A percentile compares a stretch with the other conserved stretches of the same genome.
phyloP scores from a whole-genome alignment of 768 basidiomycete genomes.

The Holtermannia corniformis region DNA sequence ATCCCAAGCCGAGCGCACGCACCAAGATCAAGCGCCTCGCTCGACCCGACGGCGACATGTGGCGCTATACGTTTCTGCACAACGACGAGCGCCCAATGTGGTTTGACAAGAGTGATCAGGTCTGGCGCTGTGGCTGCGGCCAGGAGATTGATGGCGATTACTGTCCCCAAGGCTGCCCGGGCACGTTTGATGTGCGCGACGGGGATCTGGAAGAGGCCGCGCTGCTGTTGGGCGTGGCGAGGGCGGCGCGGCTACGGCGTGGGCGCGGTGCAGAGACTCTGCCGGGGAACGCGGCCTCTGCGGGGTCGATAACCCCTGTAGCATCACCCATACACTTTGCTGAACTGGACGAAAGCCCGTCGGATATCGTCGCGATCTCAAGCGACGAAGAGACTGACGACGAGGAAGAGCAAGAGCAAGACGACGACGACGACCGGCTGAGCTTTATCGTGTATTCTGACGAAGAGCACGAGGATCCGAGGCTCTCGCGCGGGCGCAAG shows the following conservation, averaged over 20 bases:
- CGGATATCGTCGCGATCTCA: too few relatives aligned
- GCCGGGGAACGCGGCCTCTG: too few relatives aligned
- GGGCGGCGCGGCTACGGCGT: too few relatives aligned
- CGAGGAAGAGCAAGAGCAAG: neutral
- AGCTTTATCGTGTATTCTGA: neutral
- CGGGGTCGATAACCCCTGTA: too few relatives aligned
- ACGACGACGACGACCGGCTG: neutral
- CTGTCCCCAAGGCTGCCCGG: neutral
- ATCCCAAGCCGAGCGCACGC: slow-evolving; percentile 8
- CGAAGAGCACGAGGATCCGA: neutral
- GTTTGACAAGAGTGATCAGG: slow-evolving; percentile 14
- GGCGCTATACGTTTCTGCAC: slow-evolving; percentile 23
- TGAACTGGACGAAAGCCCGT: too few relatives aligned
- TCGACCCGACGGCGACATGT: slow-evolving; percentile 13
- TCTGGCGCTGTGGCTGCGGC: slow-evolving; percentile 11
- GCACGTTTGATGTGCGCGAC: neutral
- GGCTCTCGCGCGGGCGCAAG: too few relatives aligned
- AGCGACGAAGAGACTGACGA: too few relatives aligned
- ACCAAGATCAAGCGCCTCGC: neutral
- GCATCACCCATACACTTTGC: too few relatives aligned
- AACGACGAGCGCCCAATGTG: slow-evolving; percentile 17
- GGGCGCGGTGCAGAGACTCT: too few relatives aligned
- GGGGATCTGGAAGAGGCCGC: too few relatives aligned
- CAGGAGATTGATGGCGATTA: neutral
- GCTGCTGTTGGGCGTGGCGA: too few relatives aligned